Evolutionary conservation across 2,329 filamentous ascomycete genomes (phyloP), one percentile per base, ranked within the genome.

Genomic region (Diplodia scrobiculata): DNA sequence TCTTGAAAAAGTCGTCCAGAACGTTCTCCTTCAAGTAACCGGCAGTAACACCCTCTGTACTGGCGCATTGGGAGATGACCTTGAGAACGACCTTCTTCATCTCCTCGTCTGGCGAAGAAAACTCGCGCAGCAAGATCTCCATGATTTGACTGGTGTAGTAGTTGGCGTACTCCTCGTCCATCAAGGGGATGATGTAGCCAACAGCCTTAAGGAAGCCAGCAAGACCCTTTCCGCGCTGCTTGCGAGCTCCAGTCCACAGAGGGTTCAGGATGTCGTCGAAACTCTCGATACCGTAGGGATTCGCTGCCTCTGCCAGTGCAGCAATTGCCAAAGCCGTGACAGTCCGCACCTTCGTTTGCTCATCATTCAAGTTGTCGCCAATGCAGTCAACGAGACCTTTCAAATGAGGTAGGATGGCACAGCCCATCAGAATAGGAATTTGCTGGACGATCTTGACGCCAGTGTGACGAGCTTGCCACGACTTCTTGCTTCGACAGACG

Each of bases 71-170:
- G 19, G 93, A 97, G 17, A 99, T 88, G 32, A 99, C 95, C 79
- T 98, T 98, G 67, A 99, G 82, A 7, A 99, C 95, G 0, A 99
- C 95, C 82, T 99, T 99, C 81, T 98, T 99, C 95, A 99, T 99
- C 79, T 99, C 95, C 78, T 99, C 95, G 71, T 99, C 95, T 0
- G 95, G 95, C 0, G 94, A 97, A 6, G 92, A 91, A 74, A 99
- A 99, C 76, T 99, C 95, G 73, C 95, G 88, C 34, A 98, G 86
- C 14, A 99, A 82, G 73, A 98, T 98, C 78, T 98, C 95, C 94
- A 99, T 98, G 73, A 99, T 97, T 78, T 99, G 93, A 71, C 89
- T 91, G 9, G 95, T 98, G 75, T 99, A 99, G 81, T 99, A 99
- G 77, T 97, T 98, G 79, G 95, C 94, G 77, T 97, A 98, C 75